Conservation (phyloP, 768 basidiomycete species). For the Pulveroboletus ravenelii region DNA sequence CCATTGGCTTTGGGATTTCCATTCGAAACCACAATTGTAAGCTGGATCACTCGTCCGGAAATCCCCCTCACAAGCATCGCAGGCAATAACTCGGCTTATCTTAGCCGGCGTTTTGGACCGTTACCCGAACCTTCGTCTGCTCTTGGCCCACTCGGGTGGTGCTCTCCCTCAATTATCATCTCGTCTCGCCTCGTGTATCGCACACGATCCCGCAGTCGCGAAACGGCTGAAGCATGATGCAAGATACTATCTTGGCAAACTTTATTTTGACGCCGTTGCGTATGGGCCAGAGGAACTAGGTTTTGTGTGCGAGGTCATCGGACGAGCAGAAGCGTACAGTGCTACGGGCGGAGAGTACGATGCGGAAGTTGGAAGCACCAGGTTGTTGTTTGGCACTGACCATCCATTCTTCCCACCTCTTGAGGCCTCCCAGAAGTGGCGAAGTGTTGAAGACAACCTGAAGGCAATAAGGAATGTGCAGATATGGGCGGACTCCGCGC, state of each 20-base stretch:
- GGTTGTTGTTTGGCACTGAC: constrained; percentile 81
- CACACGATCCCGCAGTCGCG: constrained; percentile 78
- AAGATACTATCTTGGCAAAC: constrained; percentile 73
- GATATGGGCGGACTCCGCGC: constrained; percentile 46
- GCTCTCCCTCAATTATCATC: constrained; percentile 81
- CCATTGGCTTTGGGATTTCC: constrained; percentile 86
- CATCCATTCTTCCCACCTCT: constrained; percentile 91
- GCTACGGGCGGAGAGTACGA: constrained; percentile 28
- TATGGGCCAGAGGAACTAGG: constrained; percentile 84
- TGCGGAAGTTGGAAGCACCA: constrained; percentile 44
- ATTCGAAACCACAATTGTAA: constrained; percentile 82
- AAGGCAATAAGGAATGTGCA: constrained; percentile 56
- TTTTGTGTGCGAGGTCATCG: constrained; percentile 68
- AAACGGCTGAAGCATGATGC: constrained; percentile 75
- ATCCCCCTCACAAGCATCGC: constrained; percentile 7
- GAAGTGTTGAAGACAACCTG: constrained; percentile 80
- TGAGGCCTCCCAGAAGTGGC: constrained; percentile 64
- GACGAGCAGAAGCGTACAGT: constrained; percentile 51
- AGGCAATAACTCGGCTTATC: constrained; percentile 76
- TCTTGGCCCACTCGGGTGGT: constrained; percentile 86
- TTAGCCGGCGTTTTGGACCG: constrained; percentile 78
- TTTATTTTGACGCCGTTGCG: constrained; percentile 84
- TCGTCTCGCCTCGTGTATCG: constrained; percentile 78
- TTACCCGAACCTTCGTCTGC: constrained; percentile 66
- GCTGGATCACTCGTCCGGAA: constrained; percentile 23